Evolutionary conservation across 1,284 basidiomycete species (phyloP).

Genomic region (Apiotrichum sp.): DNA sequence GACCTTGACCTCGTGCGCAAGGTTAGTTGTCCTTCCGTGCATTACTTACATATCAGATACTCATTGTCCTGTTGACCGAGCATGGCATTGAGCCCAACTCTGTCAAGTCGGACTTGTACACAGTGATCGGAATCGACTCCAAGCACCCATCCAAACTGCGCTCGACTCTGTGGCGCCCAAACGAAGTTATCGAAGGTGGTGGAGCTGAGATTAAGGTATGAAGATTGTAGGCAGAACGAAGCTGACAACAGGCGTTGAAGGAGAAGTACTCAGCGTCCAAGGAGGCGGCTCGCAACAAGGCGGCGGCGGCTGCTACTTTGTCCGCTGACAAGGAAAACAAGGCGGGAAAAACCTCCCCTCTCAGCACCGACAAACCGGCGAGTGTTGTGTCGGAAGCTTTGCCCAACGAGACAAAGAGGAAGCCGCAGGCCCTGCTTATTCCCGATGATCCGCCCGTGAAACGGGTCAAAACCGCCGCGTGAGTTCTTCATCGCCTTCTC

Average conservation of each 20-base stretch:
- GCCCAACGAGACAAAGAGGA: background rate
- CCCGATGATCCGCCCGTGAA: conserved; percentile 3
- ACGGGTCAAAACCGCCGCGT: conserved; percentile 16
- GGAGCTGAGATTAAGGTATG: conserved; percentile 20
- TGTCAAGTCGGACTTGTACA: conserved; percentile 41
- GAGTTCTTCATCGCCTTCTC: background rate
- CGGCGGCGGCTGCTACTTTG: background rate
- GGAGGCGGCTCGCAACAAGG: conserved; percentile 2
- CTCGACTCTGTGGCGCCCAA: conserved; percentile 30
- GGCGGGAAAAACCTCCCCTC: background rate
- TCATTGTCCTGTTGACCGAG: conserved; percentile 19
- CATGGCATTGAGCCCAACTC: conserved; percentile 33
- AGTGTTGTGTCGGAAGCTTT: too few relatives aligned
- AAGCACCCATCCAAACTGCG: conserved; percentile 39
- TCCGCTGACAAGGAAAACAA: background rate
- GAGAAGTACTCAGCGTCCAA: conserved; percentile 13
- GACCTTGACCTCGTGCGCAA: conserved; percentile 19
- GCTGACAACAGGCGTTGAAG: conserved; percentile 16
- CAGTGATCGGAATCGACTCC: conserved; percentile 41
- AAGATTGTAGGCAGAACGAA: too few relatives aligned
- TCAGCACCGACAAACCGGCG: too few relatives aligned
- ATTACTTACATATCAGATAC: conserved; percentile 14
- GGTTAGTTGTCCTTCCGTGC: conserved; percentile 11
- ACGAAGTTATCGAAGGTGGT: conserved; percentile 25
- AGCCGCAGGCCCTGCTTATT: background rate